Conservation (phyloP, 768 basidiomycete species). For the Collybia sordida region DNA sequence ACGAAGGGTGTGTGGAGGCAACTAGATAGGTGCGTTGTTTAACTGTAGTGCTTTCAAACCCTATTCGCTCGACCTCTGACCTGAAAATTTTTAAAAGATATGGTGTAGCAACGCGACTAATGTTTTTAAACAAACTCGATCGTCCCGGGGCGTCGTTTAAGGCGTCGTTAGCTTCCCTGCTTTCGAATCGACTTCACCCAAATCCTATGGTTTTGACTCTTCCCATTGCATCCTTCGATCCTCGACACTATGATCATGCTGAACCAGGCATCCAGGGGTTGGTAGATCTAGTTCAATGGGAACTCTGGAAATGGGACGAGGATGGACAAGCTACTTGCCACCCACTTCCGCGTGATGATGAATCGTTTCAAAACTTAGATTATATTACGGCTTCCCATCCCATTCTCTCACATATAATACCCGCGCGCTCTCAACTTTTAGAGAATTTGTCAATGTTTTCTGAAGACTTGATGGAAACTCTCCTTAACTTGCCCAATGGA, state of each 20-base stretch:
- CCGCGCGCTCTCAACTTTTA: slow-evolving; percentile 68
- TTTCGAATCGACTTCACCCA: slow-evolving; percentile 74
- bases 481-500: slow-evolving; percentile 56
- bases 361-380: slow-evolving; percentile 37
- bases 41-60: slow-evolving; percentile 25
- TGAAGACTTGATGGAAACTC: slow-evolving; percentile 73
- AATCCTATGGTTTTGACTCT: slow-evolving; percentile 69
- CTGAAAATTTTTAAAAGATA: slow-evolving; percentile 48
- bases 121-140: slow-evolving; percentile 89
- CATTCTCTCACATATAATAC: slow-evolving; percentile 59
- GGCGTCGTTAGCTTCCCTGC: slow-evolving; percentile 68
- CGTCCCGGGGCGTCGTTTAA: slow-evolving; percentile 81
- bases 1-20: slow-evolving; percentile 90
- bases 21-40: slow-evolving; percentile 65
- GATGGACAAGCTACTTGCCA: slow-evolving; percentile 43
- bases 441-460: slow-evolving; percentile 82
- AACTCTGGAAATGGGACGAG: slow-evolving; percentile 72
- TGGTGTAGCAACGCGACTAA: slow-evolving; percentile 71
- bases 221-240: slow-evolving; percentile 77
- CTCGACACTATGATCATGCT: slow-evolving; percentile 61
- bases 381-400: slow-evolving; percentile 65
- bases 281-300: slow-evolving; percentile 83
- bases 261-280: slow-evolving; percentile 86
- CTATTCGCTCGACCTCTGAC: slow-evolving; percentile 2
- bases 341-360: slow-evolving; percentile 51